These are phyloP conservation scores for Populus hybrid DNA, from an alignment of 441 rosid genomes.

Conservation along the genomic window DNA sequence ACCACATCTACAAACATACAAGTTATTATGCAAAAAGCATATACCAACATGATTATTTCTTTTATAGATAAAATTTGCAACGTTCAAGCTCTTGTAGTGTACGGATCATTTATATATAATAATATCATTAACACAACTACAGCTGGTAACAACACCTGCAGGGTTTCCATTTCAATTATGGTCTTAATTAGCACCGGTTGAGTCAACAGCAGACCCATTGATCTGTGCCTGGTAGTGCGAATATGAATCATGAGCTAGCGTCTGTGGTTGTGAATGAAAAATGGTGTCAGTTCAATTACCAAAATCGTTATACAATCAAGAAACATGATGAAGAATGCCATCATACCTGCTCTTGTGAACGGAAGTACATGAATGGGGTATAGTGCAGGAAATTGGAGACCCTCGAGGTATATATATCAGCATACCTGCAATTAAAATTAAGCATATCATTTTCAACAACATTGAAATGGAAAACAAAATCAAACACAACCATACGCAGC, in stretches of 20 bases:
- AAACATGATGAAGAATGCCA: neutral
- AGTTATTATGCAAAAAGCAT: neutral
- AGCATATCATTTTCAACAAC: neutral
- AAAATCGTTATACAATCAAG: neutral
- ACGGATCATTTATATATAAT: neutral
- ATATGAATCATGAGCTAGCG: slow-evolving; percentile 73
- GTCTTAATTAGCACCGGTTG: neutral
- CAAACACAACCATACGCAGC: neutral
- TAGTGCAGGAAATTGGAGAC: slow-evolving; percentile 86
- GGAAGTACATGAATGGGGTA: slow-evolving; percentile 94
- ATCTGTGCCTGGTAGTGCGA: slow-evolving; percentile 34
- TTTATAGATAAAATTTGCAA: neutral
- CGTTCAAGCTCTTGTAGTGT: neutral
- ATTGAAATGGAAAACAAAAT: neutral
- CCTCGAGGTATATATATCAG: slow-evolving; percentile 89
- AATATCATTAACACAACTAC: neutral
- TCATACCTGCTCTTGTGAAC: slow-evolving; percentile 85
- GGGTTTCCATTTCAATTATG: neutral
- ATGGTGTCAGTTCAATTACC: slow-evolving; percentile 1
- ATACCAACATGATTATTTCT: too few species aligned
- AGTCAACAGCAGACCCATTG: slow-evolving; percentile 18
- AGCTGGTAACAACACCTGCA: neutral
- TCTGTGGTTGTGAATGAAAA: slow-evolving; percentile 44
- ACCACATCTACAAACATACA: neutral
- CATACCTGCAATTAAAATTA: slow-evolving; percentile 57